Base-by-base conservation (phyloP, 2,329 filamentous ascomycete species). In the Neoscytalidium dimidiatum region DNA sequence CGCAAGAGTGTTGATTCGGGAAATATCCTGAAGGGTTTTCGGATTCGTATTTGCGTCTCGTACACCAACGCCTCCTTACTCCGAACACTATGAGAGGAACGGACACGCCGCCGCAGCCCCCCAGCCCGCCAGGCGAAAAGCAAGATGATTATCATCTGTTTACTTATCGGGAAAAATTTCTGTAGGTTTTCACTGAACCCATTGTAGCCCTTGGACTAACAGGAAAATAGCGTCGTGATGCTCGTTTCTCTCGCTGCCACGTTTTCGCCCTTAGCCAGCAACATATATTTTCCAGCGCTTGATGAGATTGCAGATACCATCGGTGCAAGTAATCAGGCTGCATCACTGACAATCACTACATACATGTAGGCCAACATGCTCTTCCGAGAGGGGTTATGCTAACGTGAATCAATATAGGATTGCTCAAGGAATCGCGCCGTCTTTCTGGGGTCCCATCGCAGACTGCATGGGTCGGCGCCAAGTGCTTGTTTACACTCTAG, bases 391-490 rank as follows among this genome's bases (percentile, higher is more conserved):
- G n/a, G 4, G 9, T 4, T 26, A 4, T 38, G 17, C 51, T 53
- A 11, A 57, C 29, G 14, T 3, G 5, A 23, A 1, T 14, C 8
- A 19, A 19, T 82, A 82, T 66, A 71, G 82, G 23, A 74, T 82
- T 26, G 77, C 82, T 62, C 80, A 82, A 69, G 81, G 76, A 0
- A 64, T 83, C 1, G 74, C 79, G 3, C 81, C 81, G 0, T 79
- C 71, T 21, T 53, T 83, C 21, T 79, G 75, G 75, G 60, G 60
- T 2, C 60, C 60, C 5, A 52, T 62, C n/a, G 60, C 60, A 14
- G 60, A 62, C 8, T 62, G 60, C 33, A 31, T 62, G 23, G 60
- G 60, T 14, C 46, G 60, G 5, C 46, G 60, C 29, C 60, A 52
- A 31, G 60, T 62, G 9, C 60, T 62, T 3, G 17, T 62, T 29